These are phyloP conservation scores for Scutellaria minor DNA, from an alignment of 257 asterid species.

Conservation along the genomic window DNA sequence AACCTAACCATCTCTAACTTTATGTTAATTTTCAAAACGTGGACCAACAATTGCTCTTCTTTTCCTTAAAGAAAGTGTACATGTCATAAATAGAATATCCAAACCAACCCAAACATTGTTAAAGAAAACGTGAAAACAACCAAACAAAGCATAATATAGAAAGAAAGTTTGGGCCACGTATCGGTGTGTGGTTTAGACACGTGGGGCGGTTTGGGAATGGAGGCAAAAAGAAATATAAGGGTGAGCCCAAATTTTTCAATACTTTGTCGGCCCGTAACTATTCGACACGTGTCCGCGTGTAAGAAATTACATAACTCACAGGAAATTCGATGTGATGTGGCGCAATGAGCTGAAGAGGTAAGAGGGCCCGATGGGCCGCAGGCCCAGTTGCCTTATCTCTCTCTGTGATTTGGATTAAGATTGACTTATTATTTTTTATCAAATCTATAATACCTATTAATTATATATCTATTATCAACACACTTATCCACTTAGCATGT, in stretches of 20 bases:
- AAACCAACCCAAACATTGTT: not conserved
- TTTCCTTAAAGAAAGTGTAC: not conserved
- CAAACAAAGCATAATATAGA: conserved; percentile 20
- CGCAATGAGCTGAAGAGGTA: not conserved
- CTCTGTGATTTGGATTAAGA: too few relatives aligned
- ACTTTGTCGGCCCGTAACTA: conserved; percentile 41
- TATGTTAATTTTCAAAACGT: too few relatives aligned
- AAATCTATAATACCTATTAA: not conserved
- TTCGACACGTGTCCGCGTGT: conserved; percentile 44
- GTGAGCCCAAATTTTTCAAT: conserved; percentile 22
- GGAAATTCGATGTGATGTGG: conserved; percentile 42
- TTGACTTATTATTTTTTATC: too few relatives aligned
- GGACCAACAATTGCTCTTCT: not conserved
- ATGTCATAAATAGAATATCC: not conserved
- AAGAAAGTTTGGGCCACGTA: conserved; percentile 38
- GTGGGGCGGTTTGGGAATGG: conserved; percentile 57
- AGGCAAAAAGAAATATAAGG: conserved; percentile 20
- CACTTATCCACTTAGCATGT: too few relatives aligned
- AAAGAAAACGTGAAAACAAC: not conserved
- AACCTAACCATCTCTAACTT: too few relatives aligned
- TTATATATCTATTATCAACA: not conserved
- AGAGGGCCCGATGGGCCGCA: not conserved
- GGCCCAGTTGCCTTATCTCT: conserved; percentile 8
- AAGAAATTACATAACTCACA: conserved; percentile 31
- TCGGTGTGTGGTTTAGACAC: conserved; percentile 57